Conservation (phyloP, 1,139 yeast genomes). For the Pneumocystis jirovecii region DNA sequence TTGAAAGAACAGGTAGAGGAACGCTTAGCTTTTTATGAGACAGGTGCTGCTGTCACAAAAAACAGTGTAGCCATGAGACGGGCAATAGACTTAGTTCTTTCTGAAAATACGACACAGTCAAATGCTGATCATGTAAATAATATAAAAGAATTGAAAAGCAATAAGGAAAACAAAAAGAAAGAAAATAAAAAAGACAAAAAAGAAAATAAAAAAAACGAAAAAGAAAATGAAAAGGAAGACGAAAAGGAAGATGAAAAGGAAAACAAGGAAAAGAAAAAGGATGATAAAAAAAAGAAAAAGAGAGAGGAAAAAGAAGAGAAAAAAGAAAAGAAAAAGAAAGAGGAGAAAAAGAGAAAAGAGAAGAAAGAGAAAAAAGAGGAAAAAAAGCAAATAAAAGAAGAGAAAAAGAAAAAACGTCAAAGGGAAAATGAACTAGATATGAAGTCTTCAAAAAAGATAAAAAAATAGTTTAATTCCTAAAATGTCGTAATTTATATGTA, state of each 20-base stretch:
- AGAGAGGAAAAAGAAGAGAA: neutral
- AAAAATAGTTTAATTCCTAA: neutral
- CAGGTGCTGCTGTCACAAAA: slow-evolving; percentile 94
- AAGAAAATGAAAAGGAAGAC: slow-evolving; percentile 2
- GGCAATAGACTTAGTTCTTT: slow-evolving; percentile 56
- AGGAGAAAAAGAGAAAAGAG: neutral
- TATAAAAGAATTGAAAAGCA: slow-evolving; percentile 24
- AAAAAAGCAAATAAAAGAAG: neutral
- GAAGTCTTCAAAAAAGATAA: neutral
- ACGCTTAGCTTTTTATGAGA: slow-evolving; percentile 86
- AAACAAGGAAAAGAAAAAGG: neutral
- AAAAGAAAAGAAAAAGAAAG: neutral
- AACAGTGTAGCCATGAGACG: slow-evolving; percentile 85
- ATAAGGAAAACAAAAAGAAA: slow-evolving; percentile 25
- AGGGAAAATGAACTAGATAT: neutral
- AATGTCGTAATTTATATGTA: neutral
- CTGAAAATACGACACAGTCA: slow-evolving; percentile 29
- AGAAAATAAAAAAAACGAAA: slow-evolving; percentile 15
- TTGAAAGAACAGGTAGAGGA: slow-evolving; percentile 96
- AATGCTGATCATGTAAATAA: slow-evolving; percentile 37
- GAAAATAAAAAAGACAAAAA: slow-evolving; percentile 43
- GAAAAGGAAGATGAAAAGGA: neutral
- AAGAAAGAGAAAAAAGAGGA: neutral
- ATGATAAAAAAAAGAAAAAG: neutral
- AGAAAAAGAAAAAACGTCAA: neutral